Base-by-base conservation (phyloP, 164 flowering plant genomes). In the Annona squamosa region DNA sequence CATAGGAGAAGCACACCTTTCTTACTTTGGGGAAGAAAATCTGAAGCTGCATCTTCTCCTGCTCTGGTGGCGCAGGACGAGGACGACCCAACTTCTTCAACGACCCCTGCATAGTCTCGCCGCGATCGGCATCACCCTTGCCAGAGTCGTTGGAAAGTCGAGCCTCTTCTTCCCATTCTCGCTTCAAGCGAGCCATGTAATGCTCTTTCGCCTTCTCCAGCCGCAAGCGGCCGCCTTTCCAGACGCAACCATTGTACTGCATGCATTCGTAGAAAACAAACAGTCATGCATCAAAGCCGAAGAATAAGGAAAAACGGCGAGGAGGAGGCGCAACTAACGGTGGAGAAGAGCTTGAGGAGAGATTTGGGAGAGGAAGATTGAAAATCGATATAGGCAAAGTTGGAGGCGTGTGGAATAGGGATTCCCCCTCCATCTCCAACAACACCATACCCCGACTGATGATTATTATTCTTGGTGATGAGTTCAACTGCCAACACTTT, bases 191-290 rank as follows among this genome's bases (percentile, higher is more conserved):
- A 74, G 72, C 80, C 65, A 90, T 83, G 81, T 89, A 92, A 79
- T 92, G 90, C 71, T 92, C 94, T 76, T 89, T 95, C 64, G 99
- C 98, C 81, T 84, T 95, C 81, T 95, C 97, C 48, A 95, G 88
- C 77, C 74, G 86, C 76, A 95, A 77, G 71, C 76, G 86, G 52
- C 96, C 97, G 46, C 97, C 98, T 76, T 91, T 95, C 99, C 99
- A 95, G 16, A 79, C 74, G 67, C 98, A 95, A 19, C 98, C 97
- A 81, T 90, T 95, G 71, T 91, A 95, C 97, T 90, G 86, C 67
- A 72, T 57, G 2, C 17, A 42, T 42, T 52, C 48, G 64, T 66
- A 6, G 4, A 17, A 45, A 0, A 1, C 19, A 18, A 4, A n/a
- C 7, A 4, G 9, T 1, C 18, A 61, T 1, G 44, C 7, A 18